Percentiles rank a stretch among this genome's conserved stretches.
Evolutionary conservation across 345 rosid species (phyloP).

Genomic region (Salix caprea): DNA sequence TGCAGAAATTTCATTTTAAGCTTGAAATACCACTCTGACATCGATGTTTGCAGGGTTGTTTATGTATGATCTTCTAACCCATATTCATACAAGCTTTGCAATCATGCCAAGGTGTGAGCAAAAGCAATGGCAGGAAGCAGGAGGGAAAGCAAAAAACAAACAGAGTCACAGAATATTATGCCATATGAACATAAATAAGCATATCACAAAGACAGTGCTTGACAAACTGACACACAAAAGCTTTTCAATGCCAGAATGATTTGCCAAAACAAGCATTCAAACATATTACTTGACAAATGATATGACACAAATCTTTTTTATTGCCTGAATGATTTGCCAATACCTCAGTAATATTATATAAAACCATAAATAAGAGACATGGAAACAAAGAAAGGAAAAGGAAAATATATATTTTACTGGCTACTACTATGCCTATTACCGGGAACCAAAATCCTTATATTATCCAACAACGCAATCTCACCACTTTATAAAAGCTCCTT

Average conservation of each 20-base stretch:
- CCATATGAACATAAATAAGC: constrained; percentile 6
- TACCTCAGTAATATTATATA: neutral
- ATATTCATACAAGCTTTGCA: neutral
- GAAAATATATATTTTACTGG: constrained; percentile 1
- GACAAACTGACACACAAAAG: constrained; percentile 25
- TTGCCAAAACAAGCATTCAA: constrained; percentile 8
- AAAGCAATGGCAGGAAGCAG: neutral
- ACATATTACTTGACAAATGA: constrained; percentile 1
- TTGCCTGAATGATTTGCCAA: constrained; percentile 24
- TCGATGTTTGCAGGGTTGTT: neutral
- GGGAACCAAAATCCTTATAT: neutral
- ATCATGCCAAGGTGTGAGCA: neutral
- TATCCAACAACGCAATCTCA: neutral
- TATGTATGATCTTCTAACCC: neutral
- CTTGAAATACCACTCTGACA: neutral
- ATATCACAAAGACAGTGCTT: neutral
- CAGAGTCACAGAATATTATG: neutral
- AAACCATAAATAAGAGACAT: neutral
- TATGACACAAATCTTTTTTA: constrained; percentile 23
- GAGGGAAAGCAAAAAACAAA: neutral
- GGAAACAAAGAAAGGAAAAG: too few species aligned
- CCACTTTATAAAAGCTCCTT: neutral
- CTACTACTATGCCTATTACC: neutral
- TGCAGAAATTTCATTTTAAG: neutral
- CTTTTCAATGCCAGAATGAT: constrained; percentile 16